Base-by-base conservation (phyloP, 768 basidiomycete species). In the Scleroderma citrinum region DNA sequence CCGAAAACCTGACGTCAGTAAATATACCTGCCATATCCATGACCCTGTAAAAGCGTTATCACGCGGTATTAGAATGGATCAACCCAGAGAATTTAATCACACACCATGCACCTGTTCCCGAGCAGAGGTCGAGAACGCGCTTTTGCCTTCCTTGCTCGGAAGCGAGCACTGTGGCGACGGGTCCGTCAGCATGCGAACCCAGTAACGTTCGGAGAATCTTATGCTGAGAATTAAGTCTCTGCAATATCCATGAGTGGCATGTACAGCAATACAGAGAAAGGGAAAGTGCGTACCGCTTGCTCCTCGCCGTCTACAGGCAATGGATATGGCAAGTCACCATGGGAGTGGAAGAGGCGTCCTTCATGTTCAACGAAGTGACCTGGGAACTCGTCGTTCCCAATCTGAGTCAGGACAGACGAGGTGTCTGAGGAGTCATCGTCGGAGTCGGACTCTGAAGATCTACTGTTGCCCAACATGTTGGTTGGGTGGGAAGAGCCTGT, bases 91-190 rank as follows among this genome's bases (percentile, higher is more conserved):
- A 54, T 46, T 44, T 23, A 41, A 51, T 54, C 45, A 68, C 76
- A 47, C 53, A 86, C 88, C 88, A 92, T 67, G 60, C 67, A 5
- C 88, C 88, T 16, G 76, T 84, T 16, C 88, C 88, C 7, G 82
- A 85, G 54, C 88, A 82, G n/a, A 89, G 58, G 65, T 92, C 88
- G 42, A 92, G 71, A 38, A 74, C 84, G 51, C 74, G 73, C 63
- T 70, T 77, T 43, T 68, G 71, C 48, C 71, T 71, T 37, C 63
- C 69, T 5, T 65, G 60, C 36, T 67, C 63, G 23, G 59, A 56
- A 37, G 69, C 69, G 42, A 90, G 70, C 26, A 77, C 66, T 50
- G 80, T 71, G 29, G 58, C 54, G 21, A 88, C 78, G 34, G 85
- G 85, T 5, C 79, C 82, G 44, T 82, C 67, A 59, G 76, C 83